phyloP scores from a whole-genome alignment of 345 rosid species.

The Populus alba region DNA sequence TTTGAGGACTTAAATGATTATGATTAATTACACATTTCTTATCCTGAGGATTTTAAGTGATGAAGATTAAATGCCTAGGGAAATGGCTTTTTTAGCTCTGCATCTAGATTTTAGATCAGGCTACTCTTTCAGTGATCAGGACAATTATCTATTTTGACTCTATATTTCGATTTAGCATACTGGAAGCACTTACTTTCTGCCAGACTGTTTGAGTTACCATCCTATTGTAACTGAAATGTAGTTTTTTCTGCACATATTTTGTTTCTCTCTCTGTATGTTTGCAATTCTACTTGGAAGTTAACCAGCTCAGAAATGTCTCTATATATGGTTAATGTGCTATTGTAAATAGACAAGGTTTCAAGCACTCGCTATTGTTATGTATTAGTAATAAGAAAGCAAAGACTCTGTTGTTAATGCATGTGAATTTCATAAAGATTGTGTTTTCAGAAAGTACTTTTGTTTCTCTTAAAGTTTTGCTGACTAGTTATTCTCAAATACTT shows the following conservation, averaged over 20 bases:
- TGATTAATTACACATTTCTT: constrained; percentile 45
- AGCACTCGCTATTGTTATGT: background rate
- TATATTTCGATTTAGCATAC: background rate
- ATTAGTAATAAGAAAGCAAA: background rate
- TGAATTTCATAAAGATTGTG: background rate
- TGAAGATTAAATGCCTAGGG: constrained; percentile 45
- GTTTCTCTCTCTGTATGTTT: background rate
- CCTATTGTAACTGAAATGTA: background rate
- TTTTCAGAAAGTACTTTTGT: background rate
- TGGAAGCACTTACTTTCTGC: background rate
- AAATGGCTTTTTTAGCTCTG: constrained; percentile 49
- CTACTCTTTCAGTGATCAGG: constrained; percentile 52
- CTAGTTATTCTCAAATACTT: background rate
- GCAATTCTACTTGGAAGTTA: background rate
- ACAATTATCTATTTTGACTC: constrained; percentile 23
- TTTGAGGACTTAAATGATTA: constrained; percentile 48
- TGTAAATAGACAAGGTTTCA: background rate
- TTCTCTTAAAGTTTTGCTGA: background rate
- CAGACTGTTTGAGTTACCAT: constrained; percentile 16
- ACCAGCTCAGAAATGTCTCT: background rate
- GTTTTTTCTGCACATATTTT: background rate
- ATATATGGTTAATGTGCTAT: background rate
- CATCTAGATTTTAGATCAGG: constrained; percentile 44
- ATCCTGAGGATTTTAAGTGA: constrained; percentile 39
- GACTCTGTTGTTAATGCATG: background rate